Evolutionary conservation across 495 filamentous ascomycete genomes (phyloP), one percentile per base, ranked within the genome.

Genomic region (Hypoxylon crocopeplum): DNA sequence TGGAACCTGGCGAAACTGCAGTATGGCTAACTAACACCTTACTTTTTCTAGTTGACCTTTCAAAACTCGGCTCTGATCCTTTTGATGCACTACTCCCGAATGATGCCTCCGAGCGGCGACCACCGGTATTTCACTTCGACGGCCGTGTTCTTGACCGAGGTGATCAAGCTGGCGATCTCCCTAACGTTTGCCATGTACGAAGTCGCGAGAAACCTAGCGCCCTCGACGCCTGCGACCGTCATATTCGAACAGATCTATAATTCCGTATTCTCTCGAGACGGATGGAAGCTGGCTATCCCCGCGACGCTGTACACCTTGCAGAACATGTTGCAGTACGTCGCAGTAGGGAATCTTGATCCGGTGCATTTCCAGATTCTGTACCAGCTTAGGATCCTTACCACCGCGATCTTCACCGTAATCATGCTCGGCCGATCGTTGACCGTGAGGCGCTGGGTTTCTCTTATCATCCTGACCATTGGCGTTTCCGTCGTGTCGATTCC

Each of bases 201-300:
- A 65, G 89, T 90, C 44, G 91, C 90, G 22, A 81, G 83, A 65
- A 86, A 84, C 25, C 79, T 89, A 13, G 84, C 90, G 8, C 84
- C 90, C 4, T 86, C 88, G 5, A 87, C 90, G 41, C 88, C 93
- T 7, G 87, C 87, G 20, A 89, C 89, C 2, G 86, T 88, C 17
- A 81, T 96, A 17, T 87, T 96, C 72, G 84, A 84, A 57, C 86
- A 90, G 58, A 84, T 98, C n/a, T 87, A 83, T 62, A 83, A 79
- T 39, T 84, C 88, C 11, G 87, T 97, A 0, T 96, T 97, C 69
- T 88, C 89, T 2, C 86, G 88, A n/a, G 94, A 98, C 62, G 90
- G 91, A 64, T 98, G 94, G 94, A 97, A 97, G 72, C 69, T 98
- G 59, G 92, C 91, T 4, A 88, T 98, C 30, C 93, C 94, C 0